phyloP scores from a whole-genome alignment of 129 eudicot species.

The Deinandra increscens region DNA sequence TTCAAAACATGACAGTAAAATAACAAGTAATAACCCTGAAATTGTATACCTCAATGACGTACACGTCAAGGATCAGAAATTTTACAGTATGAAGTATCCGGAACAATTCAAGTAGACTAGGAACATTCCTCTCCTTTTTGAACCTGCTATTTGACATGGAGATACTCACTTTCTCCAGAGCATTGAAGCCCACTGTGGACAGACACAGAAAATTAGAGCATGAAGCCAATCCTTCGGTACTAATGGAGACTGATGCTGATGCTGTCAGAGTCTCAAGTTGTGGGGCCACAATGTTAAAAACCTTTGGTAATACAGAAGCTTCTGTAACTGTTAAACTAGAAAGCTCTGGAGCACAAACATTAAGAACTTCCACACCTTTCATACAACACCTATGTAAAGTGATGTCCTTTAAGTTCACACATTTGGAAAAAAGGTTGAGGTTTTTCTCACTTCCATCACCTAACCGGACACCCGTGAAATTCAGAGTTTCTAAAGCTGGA shows the following conservation, averaged over 20 bases:
- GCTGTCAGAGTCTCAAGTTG: conserved; percentile 17
- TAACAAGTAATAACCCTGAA: not conserved
- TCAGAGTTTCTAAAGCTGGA: no score
- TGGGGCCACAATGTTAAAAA: conserved; percentile 18
- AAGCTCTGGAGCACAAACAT: no score
- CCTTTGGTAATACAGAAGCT: not conserved
- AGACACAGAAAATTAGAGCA: not conserved
- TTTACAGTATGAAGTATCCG: not conserved
- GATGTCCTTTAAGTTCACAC: no score
- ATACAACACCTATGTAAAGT: no score
- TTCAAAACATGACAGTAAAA: not conserved
- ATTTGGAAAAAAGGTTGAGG: no score
- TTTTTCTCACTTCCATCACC: no score
- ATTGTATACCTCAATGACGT: conserved; percentile 16
- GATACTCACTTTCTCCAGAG: conserved; percentile 25
- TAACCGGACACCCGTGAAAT: no score
- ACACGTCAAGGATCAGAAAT: conserved; percentile 10
- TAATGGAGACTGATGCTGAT: not conserved
- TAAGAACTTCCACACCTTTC: no score
- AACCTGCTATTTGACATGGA: not conserved
- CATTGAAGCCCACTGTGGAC: not conserved
- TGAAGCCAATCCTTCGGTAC: not conserved
- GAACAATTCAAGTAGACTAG: conserved; percentile 5
- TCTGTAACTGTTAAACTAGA: no score
- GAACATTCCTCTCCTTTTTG: not conserved